Evolutionary conservation across 805 yeast species (phyloP), one percentile per base, ranked within the genome.

Genomic region (Metschnikowia picachoensis): DNA sequence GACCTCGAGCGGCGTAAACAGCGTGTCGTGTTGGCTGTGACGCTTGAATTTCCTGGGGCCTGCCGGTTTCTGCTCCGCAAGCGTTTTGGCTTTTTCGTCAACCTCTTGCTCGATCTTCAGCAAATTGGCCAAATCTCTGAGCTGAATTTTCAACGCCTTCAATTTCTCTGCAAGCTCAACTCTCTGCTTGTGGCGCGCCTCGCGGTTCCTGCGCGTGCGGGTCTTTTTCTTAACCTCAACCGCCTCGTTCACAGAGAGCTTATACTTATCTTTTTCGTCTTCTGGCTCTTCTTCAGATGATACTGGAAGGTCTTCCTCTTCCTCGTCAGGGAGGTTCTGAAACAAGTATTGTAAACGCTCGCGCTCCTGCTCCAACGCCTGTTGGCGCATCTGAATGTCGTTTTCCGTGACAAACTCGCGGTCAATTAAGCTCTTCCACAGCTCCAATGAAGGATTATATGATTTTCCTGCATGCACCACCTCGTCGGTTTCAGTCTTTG

Each of bases 381-480:
- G 65, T 58, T 85, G 77, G 57, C 80, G 76, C 48, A 80, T 79
- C 57, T 88, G 97, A 46, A 74, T 77, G 41, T 78, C 73, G 58
- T 80, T 79, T 59, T 89, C 95, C 44, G 73, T 71, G 43, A 62
- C 74, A 56, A 75, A 83, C 65, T 90, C 97, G 44, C 73, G 70
- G 43, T 78, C 70, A 43, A 94, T 78, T 55, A 91, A 74, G 15
- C 65, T 66, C 56, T 81, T 80, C 99, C 99, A 94, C 27, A 86
- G 80, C 46, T 83, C 85, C 52, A 83, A 72, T 11, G 92, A 77
- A 25, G 99, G 99, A 61, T 94, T 94, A 61, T 89, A 94, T 2
- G 98, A 91, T 63, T 85, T 87, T 45, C 98, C 98, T 2, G 84
- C 94, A 57, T 84, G 83, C 11, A 96, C 90, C 3, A 82, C 35